Evolutionary conservation across 2,329 filamentous ascomycete genomes (phyloP), one percentile per base, ranked within the genome.

Genomic region (Fusarium vanettenii): DNA sequence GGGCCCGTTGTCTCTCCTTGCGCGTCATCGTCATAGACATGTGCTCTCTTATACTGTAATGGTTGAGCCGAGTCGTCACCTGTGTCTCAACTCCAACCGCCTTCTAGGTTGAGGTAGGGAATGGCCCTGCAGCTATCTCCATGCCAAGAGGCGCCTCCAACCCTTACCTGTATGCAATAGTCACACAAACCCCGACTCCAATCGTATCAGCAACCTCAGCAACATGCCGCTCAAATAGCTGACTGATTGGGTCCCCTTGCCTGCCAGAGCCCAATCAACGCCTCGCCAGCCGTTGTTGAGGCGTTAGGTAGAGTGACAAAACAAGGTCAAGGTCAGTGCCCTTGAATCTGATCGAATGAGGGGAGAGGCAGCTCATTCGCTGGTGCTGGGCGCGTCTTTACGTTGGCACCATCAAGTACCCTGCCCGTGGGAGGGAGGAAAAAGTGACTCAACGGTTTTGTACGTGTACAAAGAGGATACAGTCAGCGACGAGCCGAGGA

Each of bases 11-110:
- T 61, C 64, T 62, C 71, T 74, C 68, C 60, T 66, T 55, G 56
- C 72, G 57, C 72, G 72, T 74, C 72, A 74, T 74, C 72, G 72
- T 74, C 72, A 74, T 74, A 66, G 61, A 69, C 72, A 69, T 72
- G 43, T 63, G 43, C 29, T 67, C 20, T 33, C 22, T 27, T 41
- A 39, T 41, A 59, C 39, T 61, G 14, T 11, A 20, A n/a, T 25
- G 31, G 29, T 45, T 43, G 66, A 61, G 35, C 13, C n/a, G 39
- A 27, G 52, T 50, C 60, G 41, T 62, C 60, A 52, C 27, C 43
- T 35, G 59, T 57, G 22, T 39, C 41, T 57, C n/a, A 67, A 60
- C 43, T 48, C 37, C 33, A 70, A 55, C 66, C 37, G 39, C 41
- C 60, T 50, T 22, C 41, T 52, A 57, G 61, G 10, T 48, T 62